Evolutionary conservation across 2,329 filamentous ascomycete genomes (phyloP), one percentile per base, ranked within the genome.

Genomic region (Ilyonectria sp.): DNA sequence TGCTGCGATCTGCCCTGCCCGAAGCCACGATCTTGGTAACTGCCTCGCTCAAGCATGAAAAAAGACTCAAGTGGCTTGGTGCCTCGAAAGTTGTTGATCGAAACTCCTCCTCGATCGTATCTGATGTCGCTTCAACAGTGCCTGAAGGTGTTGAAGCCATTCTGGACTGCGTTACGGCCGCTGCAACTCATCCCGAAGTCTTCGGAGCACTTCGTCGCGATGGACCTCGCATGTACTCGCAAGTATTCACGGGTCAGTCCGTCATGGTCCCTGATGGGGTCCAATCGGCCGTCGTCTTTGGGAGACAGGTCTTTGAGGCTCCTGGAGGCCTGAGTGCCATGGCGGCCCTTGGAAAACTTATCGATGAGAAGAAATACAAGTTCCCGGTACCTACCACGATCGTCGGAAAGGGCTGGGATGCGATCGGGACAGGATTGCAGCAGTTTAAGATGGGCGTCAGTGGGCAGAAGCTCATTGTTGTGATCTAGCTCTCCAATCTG

Each of bases 141-240:
- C 47, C 61, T 10, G 57, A 56, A 7, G 71, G 71, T 1, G 68
- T 73, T 13, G 71, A 73, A 21, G 71, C 71, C 26, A 72, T 73
- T 44, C 55, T 73, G 2, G 71, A 73, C 37, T 71, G 69, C 54
- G 71, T 73, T n/a, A 61, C 65, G 1, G 71, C 69, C 3, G 71
- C 68, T 53, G 63, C 65, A 21, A 21, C 47, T 0, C 54, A 73
- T n/a, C 2, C 35, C 7, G 15, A 35, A 37, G 17, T 71, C 40
- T 72, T 73, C 37, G n/a, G n/a, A 1, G 46, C 64, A 2, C 35
- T 72, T 1, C 21, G 54, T 4, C 23, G 6, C 9, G 29, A 66
- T 6, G 69, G 71, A 0, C 63, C 61, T 50, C 60, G 50, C 1
- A 11, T 69, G 4, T 73, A 73, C 68, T 72, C 71, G 2, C 69